A percentile compares a stretch with the other conserved stretches of the same genome.
Conservation (phyloP, 1,139 yeast genomes). For the Hansenula lynferdii region DNA sequence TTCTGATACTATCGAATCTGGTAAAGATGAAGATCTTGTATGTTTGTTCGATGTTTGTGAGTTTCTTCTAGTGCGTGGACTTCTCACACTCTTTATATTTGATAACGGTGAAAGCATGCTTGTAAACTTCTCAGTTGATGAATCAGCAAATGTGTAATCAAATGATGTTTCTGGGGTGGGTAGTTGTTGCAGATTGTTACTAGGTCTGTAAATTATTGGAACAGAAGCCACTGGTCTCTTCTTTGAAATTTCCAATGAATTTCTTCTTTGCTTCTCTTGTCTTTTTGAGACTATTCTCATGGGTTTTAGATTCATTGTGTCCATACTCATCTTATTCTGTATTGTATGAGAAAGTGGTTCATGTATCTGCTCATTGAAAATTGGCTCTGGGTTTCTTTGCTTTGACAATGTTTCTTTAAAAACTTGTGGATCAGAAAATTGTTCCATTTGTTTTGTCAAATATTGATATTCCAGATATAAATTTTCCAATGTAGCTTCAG, state of each 20-base stretch:
- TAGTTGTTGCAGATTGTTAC: constrained; percentile 1
- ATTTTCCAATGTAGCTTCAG: constrained; percentile 44
- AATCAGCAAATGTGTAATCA: not conserved
- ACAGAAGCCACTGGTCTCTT: not conserved
- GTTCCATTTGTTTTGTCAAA: constrained; percentile 23
- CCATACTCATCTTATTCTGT: not conserved
- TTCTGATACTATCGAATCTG: constrained; percentile 4
- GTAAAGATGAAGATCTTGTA: constrained; percentile 14
- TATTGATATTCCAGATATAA: constrained; percentile 43
- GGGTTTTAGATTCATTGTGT: not conserved
- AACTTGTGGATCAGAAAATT: not conserved
- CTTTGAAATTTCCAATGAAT: not conserved
- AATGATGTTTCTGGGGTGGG: constrained; percentile 16
- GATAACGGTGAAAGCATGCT: not conserved
- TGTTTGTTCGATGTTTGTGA: constrained; percentile 3
- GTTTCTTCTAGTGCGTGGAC: not conserved
- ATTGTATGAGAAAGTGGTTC: not conserved
- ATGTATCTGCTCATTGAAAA: not conserved
- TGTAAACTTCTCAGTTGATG: not conserved
- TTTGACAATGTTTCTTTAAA: not conserved
- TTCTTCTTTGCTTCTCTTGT: not conserved
- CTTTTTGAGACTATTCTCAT: constrained; percentile 1
- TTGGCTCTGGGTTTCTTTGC: not conserved
- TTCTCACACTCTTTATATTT: too few species aligned
- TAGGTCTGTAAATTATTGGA: not conserved